Evolutionary conservation across 306 rosid species (phyloP).

Genomic region (Astragalus membranaceus): DNA sequence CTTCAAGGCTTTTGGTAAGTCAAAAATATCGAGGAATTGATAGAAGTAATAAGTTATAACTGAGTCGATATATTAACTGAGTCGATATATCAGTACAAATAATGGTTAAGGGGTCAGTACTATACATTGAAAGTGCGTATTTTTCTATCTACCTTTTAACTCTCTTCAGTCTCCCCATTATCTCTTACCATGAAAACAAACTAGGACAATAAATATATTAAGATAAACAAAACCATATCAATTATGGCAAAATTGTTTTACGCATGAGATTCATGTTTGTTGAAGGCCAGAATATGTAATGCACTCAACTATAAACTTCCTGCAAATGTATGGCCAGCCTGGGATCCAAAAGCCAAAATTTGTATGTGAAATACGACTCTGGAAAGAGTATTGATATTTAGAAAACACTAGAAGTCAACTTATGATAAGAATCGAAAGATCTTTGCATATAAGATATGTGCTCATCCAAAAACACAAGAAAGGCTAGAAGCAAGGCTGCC

Average conservation of each 20-base stretch:
- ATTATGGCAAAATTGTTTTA: not conserved
- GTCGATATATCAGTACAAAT: not conserved
- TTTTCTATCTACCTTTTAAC: slow-evolving; percentile 3
- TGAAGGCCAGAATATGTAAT: not conserved
- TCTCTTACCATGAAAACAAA: not conserved
- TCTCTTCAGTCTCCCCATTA: not conserved
- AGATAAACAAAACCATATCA: not conserved
- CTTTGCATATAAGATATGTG: not conserved
- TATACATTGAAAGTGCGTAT: not conserved
- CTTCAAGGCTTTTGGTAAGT: slow-evolving; percentile 6
- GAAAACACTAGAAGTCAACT: slow-evolving; percentile 14
- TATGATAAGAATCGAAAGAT: not conserved
- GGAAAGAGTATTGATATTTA: not conserved
- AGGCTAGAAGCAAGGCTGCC: slow-evolving; percentile 11
- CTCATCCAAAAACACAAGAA: not conserved
- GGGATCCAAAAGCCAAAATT: slow-evolving; percentile 4
- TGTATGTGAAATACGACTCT: not conserved
- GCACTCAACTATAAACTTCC: not conserved
- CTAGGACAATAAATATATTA: not conserved
- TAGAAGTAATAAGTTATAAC: slow-evolving; percentile 1
- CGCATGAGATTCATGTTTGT: not conserved
- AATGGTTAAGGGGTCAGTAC: not conserved
- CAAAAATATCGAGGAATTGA: not conserved
- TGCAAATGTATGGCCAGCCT: not conserved
- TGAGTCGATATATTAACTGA: not conserved